Evolutionary conservation across 2,329 filamentous ascomycete species (phyloP).

Genomic region (Nemania sp.): DNA sequence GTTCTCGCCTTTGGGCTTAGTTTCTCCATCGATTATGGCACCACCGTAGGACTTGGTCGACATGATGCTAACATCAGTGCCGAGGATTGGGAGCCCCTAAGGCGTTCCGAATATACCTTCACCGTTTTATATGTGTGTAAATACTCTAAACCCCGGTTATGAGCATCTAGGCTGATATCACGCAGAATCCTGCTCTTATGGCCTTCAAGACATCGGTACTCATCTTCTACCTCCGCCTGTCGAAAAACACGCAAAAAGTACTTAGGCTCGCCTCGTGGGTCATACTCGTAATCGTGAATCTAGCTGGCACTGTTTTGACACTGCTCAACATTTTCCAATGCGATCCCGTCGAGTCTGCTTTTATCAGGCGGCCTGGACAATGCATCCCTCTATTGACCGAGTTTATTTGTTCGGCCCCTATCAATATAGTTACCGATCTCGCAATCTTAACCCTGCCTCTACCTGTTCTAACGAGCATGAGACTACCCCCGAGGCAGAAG

Average conservation of each 20-base stretch:
- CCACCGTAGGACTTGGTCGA: slow-evolving; percentile 74
- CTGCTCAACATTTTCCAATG: slow-evolving; percentile 92
- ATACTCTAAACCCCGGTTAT: slow-evolving; percentile 4
- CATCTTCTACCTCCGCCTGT: slow-evolving; percentile 87
- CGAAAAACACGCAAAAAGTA: slow-evolving; percentile 79
- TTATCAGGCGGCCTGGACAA: slow-evolving; percentile 58
- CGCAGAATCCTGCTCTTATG: slow-evolving; percentile 87
- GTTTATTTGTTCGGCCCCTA: slow-evolving; percentile 81
- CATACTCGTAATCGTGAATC: slow-evolving; percentile 81
- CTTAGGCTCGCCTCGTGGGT: slow-evolving; percentile 86
- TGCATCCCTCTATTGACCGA: slow-evolving; percentile 72
- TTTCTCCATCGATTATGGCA: slow-evolving; percentile 73
- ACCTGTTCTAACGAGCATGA: slow-evolving; percentile 88
- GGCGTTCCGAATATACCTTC: slow-evolving; percentile 72
- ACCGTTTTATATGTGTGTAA: slow-evolving; percentile 70
- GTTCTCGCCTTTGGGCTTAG: slow-evolving; percentile 74
- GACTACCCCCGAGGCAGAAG: slow-evolving; percentile 86
- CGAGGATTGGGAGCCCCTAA: slow-evolving; percentile 63
- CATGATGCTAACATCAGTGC: slow-evolving; percentile 71
- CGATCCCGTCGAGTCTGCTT: slow-evolving; percentile 77
- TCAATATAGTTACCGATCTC: slow-evolving; percentile 92
- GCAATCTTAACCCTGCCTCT: slow-evolving; percentile 89
- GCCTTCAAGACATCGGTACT: slow-evolving; percentile 93
- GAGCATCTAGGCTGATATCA: slow-evolving; percentile 36
- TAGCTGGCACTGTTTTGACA: slow-evolving; percentile 82